Percentiles rank a stretch among this genome's conserved stretches.
These are phyloP conservation scores for Elymus sibiricus DNA, from an alignment of 176 grass and related monocot genomes.

Conservation along the genomic window DNA sequence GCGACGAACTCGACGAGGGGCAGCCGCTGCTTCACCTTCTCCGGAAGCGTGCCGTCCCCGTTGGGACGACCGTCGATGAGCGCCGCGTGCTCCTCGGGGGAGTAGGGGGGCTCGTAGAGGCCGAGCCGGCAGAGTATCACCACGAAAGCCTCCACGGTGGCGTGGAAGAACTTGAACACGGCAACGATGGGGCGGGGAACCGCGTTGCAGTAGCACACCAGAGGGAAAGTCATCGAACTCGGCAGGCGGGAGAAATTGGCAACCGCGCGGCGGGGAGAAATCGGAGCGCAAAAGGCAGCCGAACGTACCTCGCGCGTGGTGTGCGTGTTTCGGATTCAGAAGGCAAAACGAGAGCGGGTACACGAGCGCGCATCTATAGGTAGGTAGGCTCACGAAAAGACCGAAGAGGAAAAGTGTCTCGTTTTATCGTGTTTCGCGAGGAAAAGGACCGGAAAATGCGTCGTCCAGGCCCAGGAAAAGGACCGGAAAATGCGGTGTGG, in stretches of 20 bases:
- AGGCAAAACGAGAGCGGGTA: not conserved
- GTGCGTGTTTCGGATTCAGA: not conserved
- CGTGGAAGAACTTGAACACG: slow-evolving; percentile 46
- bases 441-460: not conserved
- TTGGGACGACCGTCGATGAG: slow-evolving; percentile 2
- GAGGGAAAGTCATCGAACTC: slow-evolving; percentile 56
- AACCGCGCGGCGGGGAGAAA: not conserved
- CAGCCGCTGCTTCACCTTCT: slow-evolving; percentile 49
- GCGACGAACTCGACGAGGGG: slow-evolving; percentile 41
- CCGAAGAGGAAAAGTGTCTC: not conserved
- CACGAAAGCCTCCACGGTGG: slow-evolving; percentile 22
- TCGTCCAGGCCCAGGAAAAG: not conserved
- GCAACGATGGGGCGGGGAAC: slow-evolving; percentile 48
- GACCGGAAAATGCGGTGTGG: not conserved
- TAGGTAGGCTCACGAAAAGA: too few species aligned
- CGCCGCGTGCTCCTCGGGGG: slow-evolving; percentile 4
- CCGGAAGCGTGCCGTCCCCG: slow-evolving; percentile 9
- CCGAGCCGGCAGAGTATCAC: slow-evolving; percentile 33
- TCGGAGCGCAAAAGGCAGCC: not conserved
- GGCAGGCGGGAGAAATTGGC: too few species aligned
- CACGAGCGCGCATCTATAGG: not conserved
- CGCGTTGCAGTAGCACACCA: slow-evolving; percentile 52
- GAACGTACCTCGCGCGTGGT: not conserved
- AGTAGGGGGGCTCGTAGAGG: slow-evolving; percentile 43
- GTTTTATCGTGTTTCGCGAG: not conserved